phyloP scores from a whole-genome alignment of 2,329 filamentous ascomycete species.

The Alternaria rosae region DNA sequence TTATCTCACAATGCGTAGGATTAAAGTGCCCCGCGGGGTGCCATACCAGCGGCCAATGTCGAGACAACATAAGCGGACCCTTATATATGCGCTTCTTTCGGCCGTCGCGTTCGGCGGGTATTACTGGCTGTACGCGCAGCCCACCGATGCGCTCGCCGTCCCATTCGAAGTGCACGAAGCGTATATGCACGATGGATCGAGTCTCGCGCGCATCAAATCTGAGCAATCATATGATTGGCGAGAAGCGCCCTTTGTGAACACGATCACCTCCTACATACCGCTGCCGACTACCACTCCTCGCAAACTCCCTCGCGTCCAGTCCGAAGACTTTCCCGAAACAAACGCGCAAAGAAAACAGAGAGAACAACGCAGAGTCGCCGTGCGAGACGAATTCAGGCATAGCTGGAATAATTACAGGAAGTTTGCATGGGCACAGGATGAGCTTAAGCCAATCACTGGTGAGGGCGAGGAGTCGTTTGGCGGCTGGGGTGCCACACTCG shows the following conservation, averaged over 20 bases:
- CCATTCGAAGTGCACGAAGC: constrained; percentile 36
- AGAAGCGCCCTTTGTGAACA: constrained; percentile 52
- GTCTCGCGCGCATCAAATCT: constrained; percentile 22
- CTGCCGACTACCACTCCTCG: constrained; percentile 49
- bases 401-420: constrained; percentile 55
- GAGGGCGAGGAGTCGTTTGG: constrained; percentile 53
- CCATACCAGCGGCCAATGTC: constrained; percentile 37
- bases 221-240: constrained; percentile 51
- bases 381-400: constrained; percentile 53
- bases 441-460: constrained; percentile 54
- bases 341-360: constrained; percentile 30
- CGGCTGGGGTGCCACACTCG: constrained; percentile 58
- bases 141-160: constrained; percentile 40
- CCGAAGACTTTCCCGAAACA: constrained; percentile 48
- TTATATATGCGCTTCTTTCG: constrained; percentile 34
- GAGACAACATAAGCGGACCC: constrained; percentile 38
- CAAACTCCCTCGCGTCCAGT: constrained; percentile 53
- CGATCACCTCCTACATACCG: constrained; percentile 43
- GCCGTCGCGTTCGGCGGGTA: constrained; percentile 35
- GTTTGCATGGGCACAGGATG: constrained; percentile 57
- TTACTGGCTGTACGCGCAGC: constrained; percentile 38
- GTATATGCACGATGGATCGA: constrained; percentile 43
- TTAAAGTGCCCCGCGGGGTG: constrained; percentile 34
- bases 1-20: constrained; percentile 37
- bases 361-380: constrained; percentile 45